Evolutionary conservation across 208 protist genomes (phyloP), one percentile per base, ranked within the genome.

Genomic region (Acanthamoeba lenticulata): DNA sequence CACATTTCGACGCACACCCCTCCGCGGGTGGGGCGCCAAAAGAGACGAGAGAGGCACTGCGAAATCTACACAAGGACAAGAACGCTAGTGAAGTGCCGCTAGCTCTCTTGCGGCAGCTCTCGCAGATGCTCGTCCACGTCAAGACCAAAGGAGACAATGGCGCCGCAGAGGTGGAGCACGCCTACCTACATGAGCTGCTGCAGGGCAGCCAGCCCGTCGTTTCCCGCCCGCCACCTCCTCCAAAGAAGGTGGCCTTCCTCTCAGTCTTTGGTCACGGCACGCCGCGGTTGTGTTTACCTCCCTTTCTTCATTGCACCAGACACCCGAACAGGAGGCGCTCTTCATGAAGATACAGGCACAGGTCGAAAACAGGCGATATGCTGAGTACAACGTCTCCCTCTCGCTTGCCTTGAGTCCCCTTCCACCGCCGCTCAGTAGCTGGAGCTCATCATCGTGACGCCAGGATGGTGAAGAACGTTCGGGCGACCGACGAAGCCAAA

Each of bases 381-480:
- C 47, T 29, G 34, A 69, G 83, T 65, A 90, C 47, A 47, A 32
- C 77, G 0, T 47, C 34, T 29, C 13, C n/a, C 79, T 38, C 29
- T 29, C 69, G 11, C n/a, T 40, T 79, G n/a, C 69, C 36, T 32
- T 79, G 36, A 79, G 11, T 13, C 9, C 69, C 13, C 69, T 40
- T 13, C 11, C 36, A 44, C 69, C n/a, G n/a, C n/a, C n/a, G n/a
- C 36, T 79, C 21, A 15, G 67, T 19, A 32, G 36, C 36, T 40
- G 24, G 67, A 42, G n/a, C 24, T 40, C n/a, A 11, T 42, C 15
- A 79, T 36, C 65, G 0, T 44, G 34, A n/a, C n/a, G 36, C 9
- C 47, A 90, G 83, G 9, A 90, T 90, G 83, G 83, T 90, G 83
- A 69, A 62, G 55, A 90, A 90, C n/a, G 57, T 69, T 1, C 47